Evolutionary conservation across 2,329 filamentous ascomycete species (phyloP).

Genomic region (Penicillium sp.): DNA sequence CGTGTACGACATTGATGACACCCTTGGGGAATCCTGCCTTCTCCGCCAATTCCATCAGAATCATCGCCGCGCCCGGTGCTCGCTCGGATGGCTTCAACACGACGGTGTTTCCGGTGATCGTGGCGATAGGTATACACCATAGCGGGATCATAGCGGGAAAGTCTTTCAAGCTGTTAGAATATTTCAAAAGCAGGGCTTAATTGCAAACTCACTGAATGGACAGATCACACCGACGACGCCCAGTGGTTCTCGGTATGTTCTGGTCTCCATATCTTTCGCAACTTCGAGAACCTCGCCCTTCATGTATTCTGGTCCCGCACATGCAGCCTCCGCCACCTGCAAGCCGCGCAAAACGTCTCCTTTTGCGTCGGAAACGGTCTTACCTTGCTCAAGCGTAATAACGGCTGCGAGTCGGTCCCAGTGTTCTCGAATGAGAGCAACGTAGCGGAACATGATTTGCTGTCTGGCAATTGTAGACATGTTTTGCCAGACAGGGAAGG

Average conservation of each 20-base stretch:
- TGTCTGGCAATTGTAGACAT: constrained; percentile 58
- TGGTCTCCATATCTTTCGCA: constrained; percentile 64
- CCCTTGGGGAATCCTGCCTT: constrained; percentile 53
- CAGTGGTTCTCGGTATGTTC: constrained; percentile 61
- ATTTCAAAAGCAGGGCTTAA: constrained; percentile 59
- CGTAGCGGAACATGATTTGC: constrained; percentile 65
- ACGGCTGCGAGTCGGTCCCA: constrained; percentile 62
- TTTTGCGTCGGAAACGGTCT: constrained; percentile 62
- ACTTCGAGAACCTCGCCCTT: constrained; percentile 64
- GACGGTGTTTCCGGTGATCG: constrained; percentile 52
- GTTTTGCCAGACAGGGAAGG: constrained; percentile 58
- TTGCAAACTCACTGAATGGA: constrained; percentile 53
- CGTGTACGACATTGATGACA: constrained; percentile 5
- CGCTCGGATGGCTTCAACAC: constrained; percentile 59
- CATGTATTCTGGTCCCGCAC: constrained; percentile 63
- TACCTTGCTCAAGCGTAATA: constrained; percentile 65
- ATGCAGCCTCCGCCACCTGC: constrained; percentile 64
- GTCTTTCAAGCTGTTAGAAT: constrained; percentile 58
- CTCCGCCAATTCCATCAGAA: constrained; percentile 57
- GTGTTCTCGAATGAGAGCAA: constrained; percentile 59
- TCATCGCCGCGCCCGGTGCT: constrained; percentile 60
- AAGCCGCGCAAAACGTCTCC: constrained; percentile 64
- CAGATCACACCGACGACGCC: constrained; percentile 63
- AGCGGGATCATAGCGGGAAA: constrained; percentile 42
- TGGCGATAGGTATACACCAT: constrained; percentile 50